phyloP scores from a whole-genome alignment of 331 rosid species.

The Phaseolus coccineus region DNA sequence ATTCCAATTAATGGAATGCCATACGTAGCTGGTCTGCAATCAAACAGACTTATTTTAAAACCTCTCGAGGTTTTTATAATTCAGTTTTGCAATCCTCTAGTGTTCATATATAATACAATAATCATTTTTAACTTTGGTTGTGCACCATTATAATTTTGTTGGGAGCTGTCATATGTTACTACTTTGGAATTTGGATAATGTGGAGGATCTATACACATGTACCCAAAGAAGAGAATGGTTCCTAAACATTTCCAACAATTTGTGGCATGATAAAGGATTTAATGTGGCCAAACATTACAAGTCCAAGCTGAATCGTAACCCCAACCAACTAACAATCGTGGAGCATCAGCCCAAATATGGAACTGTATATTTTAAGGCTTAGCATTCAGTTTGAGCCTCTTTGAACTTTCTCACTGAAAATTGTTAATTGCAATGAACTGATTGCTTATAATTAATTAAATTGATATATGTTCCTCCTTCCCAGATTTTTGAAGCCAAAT shows the following conservation, averaged over 20 bases:
- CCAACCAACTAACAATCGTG: background rate
- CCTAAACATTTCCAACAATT: slow-evolving; percentile 21
- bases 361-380: slow-evolving; percentile 1
- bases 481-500: slow-evolving; percentile 19
- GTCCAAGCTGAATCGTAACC: slow-evolving; percentile 30
- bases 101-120: slow-evolving; percentile 14
- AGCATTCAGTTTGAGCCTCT: slow-evolving; percentile 9
- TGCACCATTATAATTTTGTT: slow-evolving; percentile 12
- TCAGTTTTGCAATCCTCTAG: slow-evolving; percentile 26
- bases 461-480: slow-evolving; percentile 9
- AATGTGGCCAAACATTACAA: slow-evolving; percentile 28
- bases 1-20: slow-evolving; percentile 28
- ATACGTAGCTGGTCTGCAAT: background rate
- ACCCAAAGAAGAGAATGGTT: slow-evolving; percentile 14
- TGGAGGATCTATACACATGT: background rate
- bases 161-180: slow-evolving; percentile 22
- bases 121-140: background rate
- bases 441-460: slow-evolving; percentile 18
- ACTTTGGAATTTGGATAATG: slow-evolving; percentile 34
- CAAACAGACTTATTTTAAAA: slow-evolving; percentile 26
- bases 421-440: slow-evolving; percentile 8
- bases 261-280: slow-evolving; percentile 15
- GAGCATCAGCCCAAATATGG: slow-evolving; percentile 26
- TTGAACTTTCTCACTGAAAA: slow-evolving; percentile 9
- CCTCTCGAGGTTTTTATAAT: slow-evolving; percentile 16